Base-by-base conservation (phyloP, 345 rosid genomes). In the Punica granatum region DNA sequence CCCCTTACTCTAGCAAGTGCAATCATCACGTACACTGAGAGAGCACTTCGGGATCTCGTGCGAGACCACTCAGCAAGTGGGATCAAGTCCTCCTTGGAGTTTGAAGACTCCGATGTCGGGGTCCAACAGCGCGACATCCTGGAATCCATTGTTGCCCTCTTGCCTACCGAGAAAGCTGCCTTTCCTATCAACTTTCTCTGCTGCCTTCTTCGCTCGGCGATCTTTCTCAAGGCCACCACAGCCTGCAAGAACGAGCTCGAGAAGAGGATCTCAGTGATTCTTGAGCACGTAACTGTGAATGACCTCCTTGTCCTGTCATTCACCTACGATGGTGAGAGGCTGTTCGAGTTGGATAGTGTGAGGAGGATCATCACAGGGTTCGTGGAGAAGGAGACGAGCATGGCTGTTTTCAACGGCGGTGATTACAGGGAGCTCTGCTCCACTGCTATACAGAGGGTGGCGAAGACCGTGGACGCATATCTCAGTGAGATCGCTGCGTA, bases 301-400 rank as follows among this genome's bases (percentile, higher is more conserved):
- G 92, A 94, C 78, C 95, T 94, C 3, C 78, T 94, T 49, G 84
- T 89, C 9, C 66, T 90, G 48, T 89, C 99, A 1, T 86, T 85
- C 70, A 84, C 89, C n/a, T 91, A 88, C 64, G 96, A 91, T 53
- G 99, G 99, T 0, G 95, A 91, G 77, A 74, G 82, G 59, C 81
- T 94, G 13, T 66, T 86, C 19, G 99, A 89, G 70, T 77, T 94
- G 19, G 99, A 94, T 26, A 88, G 96, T 30, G 88, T 94, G 63
- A 85, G 96, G 76, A 72, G 79, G 83, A 88, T 91, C 69, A 73
- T 94, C 25, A 83, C 89, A 0, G 77, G 75, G 0, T 91, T 88
- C 72, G 86, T 85, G 19, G 99, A 94, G 70, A 94, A 88, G 65
- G 97, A 94, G 84, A 91, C 84, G 76, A 91, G 71, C 79, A 80